Evolutionary conservation across 2,329 filamentous ascomycete genomes (phyloP), one percentile per base, ranked within the genome.

Genomic region (Neurospora sp.): DNA sequence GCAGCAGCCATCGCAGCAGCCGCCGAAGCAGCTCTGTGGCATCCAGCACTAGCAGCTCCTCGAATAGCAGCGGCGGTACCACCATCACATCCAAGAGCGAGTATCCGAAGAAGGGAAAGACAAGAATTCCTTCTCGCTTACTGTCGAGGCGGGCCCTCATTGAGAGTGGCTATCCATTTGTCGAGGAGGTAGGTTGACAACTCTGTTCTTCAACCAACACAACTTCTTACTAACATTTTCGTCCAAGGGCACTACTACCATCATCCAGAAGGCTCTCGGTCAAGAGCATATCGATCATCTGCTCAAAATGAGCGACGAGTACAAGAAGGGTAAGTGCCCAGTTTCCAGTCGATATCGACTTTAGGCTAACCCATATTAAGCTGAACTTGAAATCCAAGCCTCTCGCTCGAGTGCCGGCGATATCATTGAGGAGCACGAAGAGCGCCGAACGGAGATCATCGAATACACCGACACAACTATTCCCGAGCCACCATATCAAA

Each of bases 241-340:
- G 40, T 41, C 88, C 74, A 96, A 62, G 92, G 92, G 91, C 46
- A 90, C 91, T 74, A 91, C 91, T 28, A 88, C 96, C 75, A 87
- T 97, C 68, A 89, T 98, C 40, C 88, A 91, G 74, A 91, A 92
- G 77, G 94, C 95, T 10, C 85, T 98, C 5, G 92, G 92, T 17
- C 94, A 96, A 75, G 89, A 95, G 19, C 93, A 97, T 75, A 97
- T 97, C 73, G 93, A 97, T 75, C 91, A 96, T 76, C 85, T 97
- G 65, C 91, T 97, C 75, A 90, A 88, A 76, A 83, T 93, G 67
- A 96, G 92, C 79, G 91, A 93, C 76, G 88, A 91, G 39, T 93
- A 92, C 80, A 89, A 86, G 77, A 86, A 86, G 77, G 83, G 86
- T 87, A 75, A 76, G 83, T 76, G 6, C 8, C 12, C 19, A 28